Percentiles rank a stretch among this genome's conserved stretches.
Conservation (phyloP, 2,329 filamentous ascomycete genomes). For the Pseudogymnoascus sp. region DNA sequence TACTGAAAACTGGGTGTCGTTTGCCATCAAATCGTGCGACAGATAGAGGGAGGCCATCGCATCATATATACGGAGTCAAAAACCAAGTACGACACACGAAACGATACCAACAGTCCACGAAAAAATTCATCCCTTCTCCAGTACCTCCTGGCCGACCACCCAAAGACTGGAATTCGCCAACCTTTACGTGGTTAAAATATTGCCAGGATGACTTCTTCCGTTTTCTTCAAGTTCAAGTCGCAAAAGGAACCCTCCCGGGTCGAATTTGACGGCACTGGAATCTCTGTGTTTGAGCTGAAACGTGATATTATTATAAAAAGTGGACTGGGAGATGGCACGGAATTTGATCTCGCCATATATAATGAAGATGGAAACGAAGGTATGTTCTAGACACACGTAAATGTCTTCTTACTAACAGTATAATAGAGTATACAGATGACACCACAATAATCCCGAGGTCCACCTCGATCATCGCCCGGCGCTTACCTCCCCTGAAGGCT, state of each 20-base stretch:
- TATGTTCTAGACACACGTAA: constrained; percentile 37
- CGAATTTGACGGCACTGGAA: constrained; percentile 93
- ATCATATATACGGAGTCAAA: neutral
- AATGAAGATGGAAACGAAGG: constrained; percentile 86
- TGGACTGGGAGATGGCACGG: constrained; percentile 86
- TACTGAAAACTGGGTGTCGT: constrained; percentile 20
- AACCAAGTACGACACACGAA: neutral
- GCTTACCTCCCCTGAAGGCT: constrained; percentile 73
- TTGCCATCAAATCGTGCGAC: constrained; percentile 11
- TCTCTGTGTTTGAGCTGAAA: constrained; percentile 97
- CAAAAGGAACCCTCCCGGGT: constrained; percentile 92
- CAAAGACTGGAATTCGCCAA: neutral
- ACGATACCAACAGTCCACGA: constrained; percentile 5
- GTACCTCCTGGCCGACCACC: constrained; percentile 4
- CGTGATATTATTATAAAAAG: constrained; percentile 95
- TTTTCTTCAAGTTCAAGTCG: constrained; percentile 99
- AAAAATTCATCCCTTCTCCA: constrained; percentile 8
- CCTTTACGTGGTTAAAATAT: constrained; percentile 5
- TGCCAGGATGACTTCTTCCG: constrained; percentile 52
- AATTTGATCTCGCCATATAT: constrained; percentile 93
- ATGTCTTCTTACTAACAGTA: constrained; percentile 24
- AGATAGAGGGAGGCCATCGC: neutral
- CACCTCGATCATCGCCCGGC: constrained; percentile 82
- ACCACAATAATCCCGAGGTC: constrained; percentile 95
- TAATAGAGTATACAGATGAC: constrained; percentile 87